phyloP scores from a whole-genome alignment of 1,284 basidiomycete species.

The Pisolithus thermaeus region DNA sequence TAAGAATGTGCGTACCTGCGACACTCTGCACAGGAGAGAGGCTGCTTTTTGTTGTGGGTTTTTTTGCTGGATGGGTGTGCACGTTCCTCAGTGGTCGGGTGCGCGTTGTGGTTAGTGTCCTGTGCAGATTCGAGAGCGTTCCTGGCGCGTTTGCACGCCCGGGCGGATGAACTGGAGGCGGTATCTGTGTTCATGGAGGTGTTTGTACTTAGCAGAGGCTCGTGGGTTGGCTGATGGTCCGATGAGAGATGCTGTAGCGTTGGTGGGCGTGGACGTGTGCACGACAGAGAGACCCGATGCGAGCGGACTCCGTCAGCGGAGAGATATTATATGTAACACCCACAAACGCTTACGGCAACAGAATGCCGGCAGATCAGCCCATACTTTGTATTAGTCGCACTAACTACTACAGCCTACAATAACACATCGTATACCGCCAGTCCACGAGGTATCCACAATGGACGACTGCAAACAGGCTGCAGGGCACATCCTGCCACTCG shows the following conservation, averaged over 20 bases:
- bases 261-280: background rate
- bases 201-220: background rate
- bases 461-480: background rate
- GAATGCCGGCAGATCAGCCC: background rate
- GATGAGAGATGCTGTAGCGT: background rate
- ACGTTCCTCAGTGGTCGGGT: constrained; percentile 8
- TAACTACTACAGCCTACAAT: background rate
- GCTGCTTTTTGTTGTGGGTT: constrained; percentile 32
- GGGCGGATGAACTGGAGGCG: background rate
- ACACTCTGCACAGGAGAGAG: constrained; percentile 55
- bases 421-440: too few species aligned
- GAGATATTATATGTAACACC: constrained; percentile 1
- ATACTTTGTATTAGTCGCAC: background rate
- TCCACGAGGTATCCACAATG: background rate
- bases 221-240: background rate
- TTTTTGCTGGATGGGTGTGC: constrained; percentile 9
- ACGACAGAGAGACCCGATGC: constrained; percentile 24
- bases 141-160: constrained; percentile 24
- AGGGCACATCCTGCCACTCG: background rate
- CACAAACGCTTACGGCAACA: constrained; percentile 10
- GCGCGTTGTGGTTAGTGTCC: background rate
- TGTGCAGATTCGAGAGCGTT: constrained; percentile 2
- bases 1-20: constrained; percentile 36
- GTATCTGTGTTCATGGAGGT: constrained; percentile 3
- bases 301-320: constrained; percentile 19